phyloP scores from a whole-genome alignment of 495 filamentous ascomycete genomes.

The Achaetomiella virescens region DNA sequence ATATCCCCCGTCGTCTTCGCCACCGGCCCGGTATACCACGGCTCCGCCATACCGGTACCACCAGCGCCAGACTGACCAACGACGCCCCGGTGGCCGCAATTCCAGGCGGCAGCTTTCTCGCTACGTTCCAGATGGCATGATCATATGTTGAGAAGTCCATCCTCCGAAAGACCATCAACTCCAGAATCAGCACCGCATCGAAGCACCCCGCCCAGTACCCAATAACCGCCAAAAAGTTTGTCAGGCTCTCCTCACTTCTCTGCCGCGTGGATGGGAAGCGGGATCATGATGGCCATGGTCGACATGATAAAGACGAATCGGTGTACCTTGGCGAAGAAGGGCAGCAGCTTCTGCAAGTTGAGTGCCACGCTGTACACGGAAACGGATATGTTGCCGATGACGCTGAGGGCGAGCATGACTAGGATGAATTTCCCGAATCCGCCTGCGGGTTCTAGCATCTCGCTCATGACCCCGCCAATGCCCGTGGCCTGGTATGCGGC shows the following conservation, averaged over 20 bases:
- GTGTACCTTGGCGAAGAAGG: constrained; percentile 37
- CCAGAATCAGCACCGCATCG: constrained; percentile 40
- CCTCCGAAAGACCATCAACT: constrained; percentile 41
- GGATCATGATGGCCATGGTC: constrained; percentile 43
- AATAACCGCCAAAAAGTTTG: constrained; percentile 48
- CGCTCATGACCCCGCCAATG: constrained; percentile 44
- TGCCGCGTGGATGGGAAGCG: constrained; percentile 43
- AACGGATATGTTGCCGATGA: constrained; percentile 44
- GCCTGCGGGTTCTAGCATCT: constrained; percentile 43
- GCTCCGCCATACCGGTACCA: constrained; percentile 47
- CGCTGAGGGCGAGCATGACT: constrained; percentile 44
- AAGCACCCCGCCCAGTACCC: constrained; percentile 51
- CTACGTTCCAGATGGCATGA: constrained; percentile 42
- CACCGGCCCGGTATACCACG: constrained; percentile 48
- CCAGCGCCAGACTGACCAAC: constrained; percentile 33
- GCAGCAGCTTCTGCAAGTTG: constrained; percentile 47
- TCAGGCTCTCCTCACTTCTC: constrained; percentile 42
- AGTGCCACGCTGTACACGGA: constrained; percentile 44
- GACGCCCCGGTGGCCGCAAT: constrained; percentile 36
- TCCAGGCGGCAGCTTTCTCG: constrained; percentile 40
- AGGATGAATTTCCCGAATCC: constrained; percentile 49
- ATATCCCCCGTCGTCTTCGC: constrained; percentile 47
- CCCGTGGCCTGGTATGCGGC: constrained; percentile 38
- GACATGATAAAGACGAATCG: constrained; percentile 42
- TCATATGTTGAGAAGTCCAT: constrained; percentile 36